Evolutionary conservation across 106 monocot species (phyloP), one percentile per base, ranked within the genome.

Genomic region (Agapanthus africanus): DNA sequence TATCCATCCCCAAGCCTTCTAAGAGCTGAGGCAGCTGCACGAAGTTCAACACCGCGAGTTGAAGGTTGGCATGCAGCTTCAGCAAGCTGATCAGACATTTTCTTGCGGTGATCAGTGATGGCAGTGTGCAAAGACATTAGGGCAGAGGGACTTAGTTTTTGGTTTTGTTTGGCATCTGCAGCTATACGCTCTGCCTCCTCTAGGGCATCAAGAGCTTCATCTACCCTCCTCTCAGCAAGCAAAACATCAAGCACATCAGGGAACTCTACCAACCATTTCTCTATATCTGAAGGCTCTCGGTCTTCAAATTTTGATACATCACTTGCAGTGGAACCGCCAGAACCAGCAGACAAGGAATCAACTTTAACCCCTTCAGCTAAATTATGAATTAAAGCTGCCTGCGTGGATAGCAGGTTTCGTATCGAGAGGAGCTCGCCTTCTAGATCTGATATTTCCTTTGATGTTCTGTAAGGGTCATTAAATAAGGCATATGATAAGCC

Each of bases 401-500:
- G 91, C 4, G 91, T 79, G 65, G 89, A 86, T 37, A 92, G 71
- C 25, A 97, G 70, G 82, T 97, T 97, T 69, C 86, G 79, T 37
- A 91, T 89, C 14, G 97, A 92, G 38, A 97, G 79, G 62, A 97
- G 87, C 80, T 97, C 97, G 11, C 91, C 86, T 80, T 97, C 97
- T 33, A 97, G 73, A 81, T 92, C 88, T 47, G 97, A 97, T 76
- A 97, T 92, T 72, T 97, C 97, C 69, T 87, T 89, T 51, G 97
- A 92, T 71, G 97, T 91, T 74, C 95, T 92, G 81, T 63, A 54
- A 38, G 31, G 47, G 5, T 47, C 19, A 19, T 47, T 1, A 7
- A 13, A 47, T 47, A 19, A 3, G 19, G 9, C 11, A 56, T 8
- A 25, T 1, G 25, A 27, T 42, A 28, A 41, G 10, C 42, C 26